Percentiles rank a stretch among this genome's conserved stretches.
phyloP scores from a whole-genome alignment of 1,284 basidiomycete genomes.

The Malassezia nana region DNA sequence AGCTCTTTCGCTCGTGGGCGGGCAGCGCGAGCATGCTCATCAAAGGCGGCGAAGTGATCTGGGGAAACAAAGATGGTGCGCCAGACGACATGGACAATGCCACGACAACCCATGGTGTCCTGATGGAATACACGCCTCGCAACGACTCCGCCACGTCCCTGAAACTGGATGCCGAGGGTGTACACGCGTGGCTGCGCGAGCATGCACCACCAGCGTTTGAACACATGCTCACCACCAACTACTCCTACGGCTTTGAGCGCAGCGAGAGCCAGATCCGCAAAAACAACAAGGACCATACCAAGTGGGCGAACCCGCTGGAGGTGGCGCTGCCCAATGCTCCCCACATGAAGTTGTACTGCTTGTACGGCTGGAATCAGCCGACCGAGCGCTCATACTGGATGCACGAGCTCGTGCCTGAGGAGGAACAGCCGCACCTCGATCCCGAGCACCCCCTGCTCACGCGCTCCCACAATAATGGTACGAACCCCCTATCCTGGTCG shows the following conservation, averaged over 20 bases:
- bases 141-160: conserved; percentile 3
- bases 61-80: conserved; percentile 60
- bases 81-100: conserved; percentile 31
- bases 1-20: conserved; percentile 87
- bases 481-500: background rate
- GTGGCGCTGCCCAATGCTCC: conserved; percentile 69
- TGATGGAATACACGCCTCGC: conserved; percentile 50
- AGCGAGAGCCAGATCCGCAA: conserved; percentile 51
- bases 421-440: background rate
- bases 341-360: conserved; percentile 82
- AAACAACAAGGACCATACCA: conserved; percentile 47
- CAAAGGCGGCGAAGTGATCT: conserved; percentile 77
- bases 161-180: conserved; percentile 64
- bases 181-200: conserved; percentile 68
- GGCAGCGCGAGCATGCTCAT: conserved; percentile 62
- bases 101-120: conserved; percentile 56
- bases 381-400: conserved; percentile 62
- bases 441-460: background rate
- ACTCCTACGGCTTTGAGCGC: conserved; percentile 83
- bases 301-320: conserved; percentile 91
- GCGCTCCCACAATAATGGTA: background rate
- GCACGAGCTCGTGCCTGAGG: background rate
- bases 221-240: conserved; percentile 78
- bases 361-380: conserved; percentile 92
- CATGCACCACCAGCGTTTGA: conserved; percentile 73